Percentiles rank a stretch among this genome's conserved stretches.
phyloP scores from a whole-genome alignment of 2,329 filamentous ascomycete genomes.

The Metarhizium sp. region DNA sequence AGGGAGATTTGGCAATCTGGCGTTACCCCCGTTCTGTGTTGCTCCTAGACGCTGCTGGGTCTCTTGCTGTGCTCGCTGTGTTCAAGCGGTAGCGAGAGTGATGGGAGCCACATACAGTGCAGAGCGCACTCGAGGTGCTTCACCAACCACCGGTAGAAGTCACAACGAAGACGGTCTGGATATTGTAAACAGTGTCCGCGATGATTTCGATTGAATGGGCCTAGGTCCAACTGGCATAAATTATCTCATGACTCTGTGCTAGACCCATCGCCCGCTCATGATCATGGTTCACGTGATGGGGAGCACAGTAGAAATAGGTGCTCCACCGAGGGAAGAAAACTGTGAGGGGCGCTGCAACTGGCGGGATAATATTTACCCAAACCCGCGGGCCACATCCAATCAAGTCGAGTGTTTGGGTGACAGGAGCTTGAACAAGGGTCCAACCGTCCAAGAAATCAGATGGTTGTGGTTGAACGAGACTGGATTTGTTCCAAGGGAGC shows the following conservation, averaged over 20 bases:
- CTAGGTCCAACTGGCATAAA: background rate
- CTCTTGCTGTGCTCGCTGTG: constrained; percentile 1
- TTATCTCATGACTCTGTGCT: background rate
- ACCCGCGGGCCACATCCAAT: constrained; percentile 14
- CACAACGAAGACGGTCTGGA: background rate
- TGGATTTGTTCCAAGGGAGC: background rate
- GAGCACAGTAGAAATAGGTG: constrained; percentile 15
- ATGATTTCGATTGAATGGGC: background rate
- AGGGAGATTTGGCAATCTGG: constrained; percentile 5
- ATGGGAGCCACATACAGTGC: constrained; percentile 8
- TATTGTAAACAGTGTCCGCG: background rate
- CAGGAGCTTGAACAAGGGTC: background rate
- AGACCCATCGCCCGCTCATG: constrained; percentile 19
- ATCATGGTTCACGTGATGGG: constrained; percentile 25
- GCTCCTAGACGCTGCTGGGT: constrained; percentile 4
- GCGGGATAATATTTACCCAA: constrained; percentile 19
- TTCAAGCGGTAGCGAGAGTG: background rate
- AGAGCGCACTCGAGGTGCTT: background rate
- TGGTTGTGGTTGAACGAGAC: background rate
- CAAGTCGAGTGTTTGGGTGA: constrained; percentile 5
- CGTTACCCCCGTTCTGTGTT: constrained; percentile 4
- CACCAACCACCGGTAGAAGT: background rate
- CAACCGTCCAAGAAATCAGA: background rate
- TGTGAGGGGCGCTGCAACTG: constrained; percentile 14
- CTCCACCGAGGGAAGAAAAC: constrained; percentile 8